Evolutionary conservation across 148 eudicot species (phyloP).

Genomic region (Camellia sinensis): DNA sequence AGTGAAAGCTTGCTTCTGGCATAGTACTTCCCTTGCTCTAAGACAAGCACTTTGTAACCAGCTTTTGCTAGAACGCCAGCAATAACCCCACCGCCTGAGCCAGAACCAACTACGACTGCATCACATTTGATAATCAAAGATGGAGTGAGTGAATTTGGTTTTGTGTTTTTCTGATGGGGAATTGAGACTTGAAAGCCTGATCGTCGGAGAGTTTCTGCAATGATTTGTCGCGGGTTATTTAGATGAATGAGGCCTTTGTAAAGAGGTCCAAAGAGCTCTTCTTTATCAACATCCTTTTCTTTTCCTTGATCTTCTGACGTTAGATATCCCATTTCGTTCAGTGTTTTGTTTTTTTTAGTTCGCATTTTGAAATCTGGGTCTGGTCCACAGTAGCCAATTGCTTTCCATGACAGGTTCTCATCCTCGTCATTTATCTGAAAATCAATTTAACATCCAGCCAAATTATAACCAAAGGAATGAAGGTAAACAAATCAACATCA

Average conservation of each 20-base stretch:
- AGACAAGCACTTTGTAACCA: constrained; percentile 69
- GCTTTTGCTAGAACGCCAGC: constrained; percentile 70
- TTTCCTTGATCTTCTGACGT: constrained; percentile 11
- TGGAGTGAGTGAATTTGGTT: constrained; percentile 18
- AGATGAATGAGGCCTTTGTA: constrained; percentile 40
- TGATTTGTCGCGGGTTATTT: constrained; percentile 23
- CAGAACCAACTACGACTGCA: constrained; percentile 70
- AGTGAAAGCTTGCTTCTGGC: constrained; percentile 59
- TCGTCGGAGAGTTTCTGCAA: constrained; percentile 21
- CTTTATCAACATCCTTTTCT: constrained; percentile 6
- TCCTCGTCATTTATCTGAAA: constrained; percentile 54
- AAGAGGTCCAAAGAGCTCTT: constrained; percentile 49
- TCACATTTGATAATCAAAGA: constrained; percentile 53
- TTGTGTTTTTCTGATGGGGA: constrained; percentile 15
- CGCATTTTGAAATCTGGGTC: constrained; percentile 43
- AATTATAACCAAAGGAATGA: too few species aligned
- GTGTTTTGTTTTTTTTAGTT: constrained; percentile 5
- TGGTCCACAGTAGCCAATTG: constrained; percentile 64
- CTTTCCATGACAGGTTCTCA: constrained; percentile 64
- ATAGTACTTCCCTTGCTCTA: constrained; percentile 63
- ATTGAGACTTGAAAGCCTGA: constrained; percentile 40
- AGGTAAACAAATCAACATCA: too few species aligned
- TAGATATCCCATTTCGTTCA: background rate
- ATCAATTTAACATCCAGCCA: background rate
- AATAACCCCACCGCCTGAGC: constrained; percentile 71